Base-by-base conservation (phyloP, 805 yeast species). In the Clavispora fructus region DNA sequence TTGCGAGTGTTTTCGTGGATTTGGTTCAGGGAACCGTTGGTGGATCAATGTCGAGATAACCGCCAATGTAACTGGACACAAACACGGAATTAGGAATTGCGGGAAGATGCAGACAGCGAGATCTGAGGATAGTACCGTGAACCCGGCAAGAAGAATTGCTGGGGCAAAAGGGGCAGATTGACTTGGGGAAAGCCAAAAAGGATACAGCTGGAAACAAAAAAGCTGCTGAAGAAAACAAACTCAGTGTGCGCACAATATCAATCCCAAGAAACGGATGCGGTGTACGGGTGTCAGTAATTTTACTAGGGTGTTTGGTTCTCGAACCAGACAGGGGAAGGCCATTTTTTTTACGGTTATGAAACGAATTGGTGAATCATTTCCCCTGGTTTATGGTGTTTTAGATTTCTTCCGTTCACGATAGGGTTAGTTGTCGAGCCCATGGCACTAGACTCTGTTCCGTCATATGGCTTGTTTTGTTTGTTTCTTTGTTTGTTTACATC, bases 211-310 rank as follows among this genome's bases (percentile, higher is more conserved):
- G 28, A 23, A 23, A 37, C 39, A 39, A 39, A 39, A 39, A 27
- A 27, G 25, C 41, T 28, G 26, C 32, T 17, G 41, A 38, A 38
- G 40, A 38, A 38, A 38, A 38, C 40, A 38, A 38, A 38, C 17
- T 12, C 30, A 8, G 13, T 9, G 35, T 7, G 35, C 19, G 42
- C 37, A 27, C 42, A 40, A 9, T n/a, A 37, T 7, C 16, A 23
- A 14, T n/a, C 14, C 26, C 39, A 38, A 13, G 25, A 25, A 40
- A 27, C 19, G 37, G 17, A 11, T 30, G 17, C 8, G 42, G 42
- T 39, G 42, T 40, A 40, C 42, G 37, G 42, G 37, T 40, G 29
- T 29, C 3, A 4, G 3, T 11, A 27, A 27, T 27, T 4, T 27
- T 27, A 27, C 29, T 27, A 19, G 23, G 23, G 23, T 19, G 23